These are phyloP conservation scores for Rhizodiscina lignyota DNA, from an alignment of 495 filamentous ascomycete species.

Conservation along the genomic window DNA sequence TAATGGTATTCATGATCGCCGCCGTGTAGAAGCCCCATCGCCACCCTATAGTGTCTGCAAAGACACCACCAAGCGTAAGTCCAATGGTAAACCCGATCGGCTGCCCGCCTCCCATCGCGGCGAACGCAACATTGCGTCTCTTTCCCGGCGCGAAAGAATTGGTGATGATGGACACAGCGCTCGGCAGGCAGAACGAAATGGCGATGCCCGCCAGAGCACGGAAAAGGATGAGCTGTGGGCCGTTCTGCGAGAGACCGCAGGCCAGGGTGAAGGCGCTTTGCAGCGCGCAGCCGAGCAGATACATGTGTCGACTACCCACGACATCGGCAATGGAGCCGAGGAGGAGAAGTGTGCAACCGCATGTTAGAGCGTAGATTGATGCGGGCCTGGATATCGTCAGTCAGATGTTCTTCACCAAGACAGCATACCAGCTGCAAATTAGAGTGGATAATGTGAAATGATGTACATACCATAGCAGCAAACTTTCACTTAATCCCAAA, in stretches of 20 bases:
- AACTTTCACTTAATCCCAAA: conserved; percentile 19
- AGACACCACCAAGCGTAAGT: conserved; percentile 28
- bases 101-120: conserved; percentile 26
- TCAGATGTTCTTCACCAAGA: background rate
- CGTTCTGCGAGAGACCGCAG: conserved; percentile 25
- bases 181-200: conserved; percentile 32
- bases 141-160: conserved; percentile 22
- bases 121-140: conserved; percentile 29
- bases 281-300: conserved; percentile 27
- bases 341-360: conserved; percentile 29
- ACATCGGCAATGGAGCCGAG: conserved; percentile 35
- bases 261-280: conserved; percentile 27
- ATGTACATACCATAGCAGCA: conserved; percentile 29
- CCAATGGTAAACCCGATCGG: conserved; percentile 30
- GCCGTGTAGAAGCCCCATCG: conserved; percentile 27
- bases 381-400: conserved; percentile 19
- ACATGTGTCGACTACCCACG: conserved; percentile 28
- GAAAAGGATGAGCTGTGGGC: conserved; percentile 33
- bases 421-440: background rate
- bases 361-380: conserved; percentile 27
- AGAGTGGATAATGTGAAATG: conserved; percentile 1
- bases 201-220: conserved; percentile 34
- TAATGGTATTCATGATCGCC: conserved; percentile 21
- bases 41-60: conserved; percentile 32
- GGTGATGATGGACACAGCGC: conserved; percentile 31